Conservation (phyloP, 192 early-diverging fungal genomes). For the Umbelopsis vinacea region DNA sequence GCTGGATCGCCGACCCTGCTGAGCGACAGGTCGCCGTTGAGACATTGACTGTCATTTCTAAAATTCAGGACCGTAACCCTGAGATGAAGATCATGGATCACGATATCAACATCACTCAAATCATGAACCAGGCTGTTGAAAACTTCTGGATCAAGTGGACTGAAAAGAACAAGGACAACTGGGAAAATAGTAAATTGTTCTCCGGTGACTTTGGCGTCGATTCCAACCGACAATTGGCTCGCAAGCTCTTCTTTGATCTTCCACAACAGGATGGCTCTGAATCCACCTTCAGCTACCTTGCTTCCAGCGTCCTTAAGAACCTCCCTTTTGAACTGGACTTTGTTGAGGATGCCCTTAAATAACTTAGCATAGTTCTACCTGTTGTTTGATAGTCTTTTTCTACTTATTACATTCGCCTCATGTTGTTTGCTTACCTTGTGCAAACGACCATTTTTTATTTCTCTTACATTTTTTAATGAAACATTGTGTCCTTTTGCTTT, state of each 20-base stretch:
- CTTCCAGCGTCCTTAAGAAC: conserved; percentile 46
- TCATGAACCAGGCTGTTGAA: conserved; percentile 69
- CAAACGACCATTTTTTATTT: too few relatives aligned
- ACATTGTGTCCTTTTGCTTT: too few relatives aligned
- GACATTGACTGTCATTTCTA: conserved; percentile 69
- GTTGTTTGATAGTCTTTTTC: not conserved
- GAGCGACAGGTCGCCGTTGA: conserved; percentile 81
- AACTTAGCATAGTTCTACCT: not conserved
- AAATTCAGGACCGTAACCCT: conserved; percentile 68
- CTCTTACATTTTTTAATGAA: too few relatives aligned
- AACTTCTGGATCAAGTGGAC: conserved; percentile 76
- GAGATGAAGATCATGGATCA: conserved; percentile 52
- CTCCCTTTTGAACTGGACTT: conserved; percentile 30
- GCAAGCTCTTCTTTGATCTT: conserved; percentile 81
- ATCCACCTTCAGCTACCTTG: conserved; percentile 72
- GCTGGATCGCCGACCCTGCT: conserved; percentile 75
- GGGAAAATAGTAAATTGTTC: conserved; percentile 19
- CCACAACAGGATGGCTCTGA: conserved; percentile 66
- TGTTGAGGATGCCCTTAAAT: conserved; percentile 1
- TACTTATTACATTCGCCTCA: not conserved
- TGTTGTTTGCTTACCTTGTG: not conserved
- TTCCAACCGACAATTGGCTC: conserved; percentile 63
- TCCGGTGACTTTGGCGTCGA: conserved; percentile 55
- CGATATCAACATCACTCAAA: conserved; percentile 59
- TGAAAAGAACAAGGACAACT: conserved; percentile 44